phyloP scores from a whole-genome alignment of 2,329 filamentous ascomycete genomes.

The Colletotrichum melonis region DNA sequence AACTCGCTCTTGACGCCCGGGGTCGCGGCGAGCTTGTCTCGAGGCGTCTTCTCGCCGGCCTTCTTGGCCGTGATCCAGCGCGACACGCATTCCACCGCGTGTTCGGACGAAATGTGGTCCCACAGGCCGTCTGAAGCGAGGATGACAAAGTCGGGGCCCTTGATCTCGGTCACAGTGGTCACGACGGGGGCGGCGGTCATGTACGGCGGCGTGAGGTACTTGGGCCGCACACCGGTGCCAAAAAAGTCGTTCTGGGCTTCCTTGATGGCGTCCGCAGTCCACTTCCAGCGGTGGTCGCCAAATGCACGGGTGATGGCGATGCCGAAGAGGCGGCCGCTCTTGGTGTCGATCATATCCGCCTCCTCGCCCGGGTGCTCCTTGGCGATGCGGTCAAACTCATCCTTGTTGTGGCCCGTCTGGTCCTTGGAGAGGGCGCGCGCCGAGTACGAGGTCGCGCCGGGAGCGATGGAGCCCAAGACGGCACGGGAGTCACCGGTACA shows the following conservation, averaged over 20 bases:
- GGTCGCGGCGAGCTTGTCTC: slow-evolving; percentile 19
- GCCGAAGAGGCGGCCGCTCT: slow-evolving; percentile 70
- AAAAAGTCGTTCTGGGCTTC: slow-evolving; percentile 49
- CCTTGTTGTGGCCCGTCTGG: slow-evolving; percentile 72
- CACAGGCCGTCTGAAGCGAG: slow-evolving; percentile 76
- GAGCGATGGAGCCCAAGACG: slow-evolving; percentile 64
- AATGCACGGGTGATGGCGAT: slow-evolving; percentile 73
- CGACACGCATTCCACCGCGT: slow-evolving; percentile 68
- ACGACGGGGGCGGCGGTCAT: slow-evolving; percentile 75
- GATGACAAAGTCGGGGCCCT: slow-evolving; percentile 67
- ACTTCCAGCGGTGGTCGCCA: slow-evolving; percentile 77
- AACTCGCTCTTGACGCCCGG: neutral
- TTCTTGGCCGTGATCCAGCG: slow-evolving; percentile 57
- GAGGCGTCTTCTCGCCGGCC: slow-evolving; percentile 3
- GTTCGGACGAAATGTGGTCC: slow-evolving; percentile 67
- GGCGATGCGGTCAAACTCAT: slow-evolving; percentile 66
- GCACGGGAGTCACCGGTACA: slow-evolving; percentile 76
- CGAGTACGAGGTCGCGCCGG: slow-evolving; percentile 56
- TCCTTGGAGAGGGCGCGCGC: slow-evolving; percentile 69
- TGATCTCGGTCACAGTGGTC: slow-evolving; percentile 62
- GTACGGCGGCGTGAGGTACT: slow-evolving; percentile 70
- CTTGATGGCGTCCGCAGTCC: slow-evolving; percentile 50
- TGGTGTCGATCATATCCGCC: slow-evolving; percentile 55
- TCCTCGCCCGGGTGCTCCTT: slow-evolving; percentile 72
- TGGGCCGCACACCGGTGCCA: slow-evolving; percentile 57